Base-by-base conservation (phyloP, 805 yeast species). In the Yamadazyma philogaea region DNA sequence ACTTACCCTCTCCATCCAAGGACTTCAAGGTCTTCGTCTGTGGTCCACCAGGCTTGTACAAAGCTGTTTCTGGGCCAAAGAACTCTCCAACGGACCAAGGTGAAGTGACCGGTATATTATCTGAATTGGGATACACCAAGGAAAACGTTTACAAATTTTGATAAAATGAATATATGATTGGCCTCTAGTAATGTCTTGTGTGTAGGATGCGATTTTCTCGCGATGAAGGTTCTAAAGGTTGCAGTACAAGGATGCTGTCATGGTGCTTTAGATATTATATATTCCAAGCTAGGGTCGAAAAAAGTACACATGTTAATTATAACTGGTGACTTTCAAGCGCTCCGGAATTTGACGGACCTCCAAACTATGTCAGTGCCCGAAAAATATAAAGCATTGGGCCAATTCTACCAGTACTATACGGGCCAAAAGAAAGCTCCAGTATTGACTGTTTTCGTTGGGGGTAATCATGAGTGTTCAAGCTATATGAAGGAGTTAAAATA, bases 11-110 rank as follows among this genome's bases (percentile, higher is more conserved):
- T 51, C 83, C 96, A 27, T 57, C 75, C 16, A 39, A 44, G 33
- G 84, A 79, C 44, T 47, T 57, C 43, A 78, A 82, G 65, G 77
- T 90, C 45, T 91, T 86, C 55, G 85, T 91, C 44, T 93, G 99
- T 68, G 99, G 99, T 43, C 99, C 99, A 46, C 95, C 96, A 58
- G 85, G 86, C 32, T 75, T 93, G 63, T 87, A 87, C 82, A 75
- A 84, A 42, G 89, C 96, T 45, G 59, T 89, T 53, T 87, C 96
- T 22, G 99, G 99, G 60, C 64, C 66, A 55, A 91, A 91, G 78
- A 74, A 69, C 36, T 81, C 93, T 39, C 95, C 96, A 54, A 56
- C 82, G 42, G 97, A 90, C 61, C 99, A 93, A 75, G 99, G 99
- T 68, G 96, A 87, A 68, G 78, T 93, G 44, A 72, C 82, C 21